Percentiles rank a stretch among this genome's conserved stretches.
These are phyloP conservation scores for Alternaria tenuissima DNA, from an alignment of 2,329 filamentous ascomycete species.

Conservation along the genomic window DNA sequence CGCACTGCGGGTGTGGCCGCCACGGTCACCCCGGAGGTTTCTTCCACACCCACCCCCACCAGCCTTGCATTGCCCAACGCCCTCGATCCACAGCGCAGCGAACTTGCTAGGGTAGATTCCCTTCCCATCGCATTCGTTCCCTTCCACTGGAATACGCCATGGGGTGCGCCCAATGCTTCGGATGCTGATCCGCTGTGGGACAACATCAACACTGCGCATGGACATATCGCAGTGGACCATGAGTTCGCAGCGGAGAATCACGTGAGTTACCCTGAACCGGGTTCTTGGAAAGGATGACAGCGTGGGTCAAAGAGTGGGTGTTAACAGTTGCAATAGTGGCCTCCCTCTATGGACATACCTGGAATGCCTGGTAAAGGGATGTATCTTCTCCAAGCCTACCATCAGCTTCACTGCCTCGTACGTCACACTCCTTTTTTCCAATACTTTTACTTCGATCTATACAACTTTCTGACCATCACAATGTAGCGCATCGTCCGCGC, in stretches of 20 bases:
- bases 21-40: neutral
- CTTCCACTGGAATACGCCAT: slow-evolving; percentile 14
- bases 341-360: slow-evolving; percentile 9
- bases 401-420: slow-evolving; percentile 30
- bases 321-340: slow-evolving; percentile 6
- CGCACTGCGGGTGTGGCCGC: neutral
- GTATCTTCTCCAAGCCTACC: slow-evolving; percentile 29
- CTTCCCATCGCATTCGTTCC: slow-evolving; percentile 7
- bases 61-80: neutral
- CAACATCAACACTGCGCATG: slow-evolving; percentile 34
- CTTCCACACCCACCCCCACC: neutral
- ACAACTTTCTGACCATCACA: neutral
- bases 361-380: slow-evolving; percentile 14
- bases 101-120: slow-evolving; percentile 7
- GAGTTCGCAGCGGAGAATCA: slow-evolving; percentile 26
- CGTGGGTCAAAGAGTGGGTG: neutral
- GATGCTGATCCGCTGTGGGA: slow-evolving; percentile 35
- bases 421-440: neutral
- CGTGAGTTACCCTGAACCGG: slow-evolving; percentile 12
- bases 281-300: neutral
- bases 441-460: neutral
- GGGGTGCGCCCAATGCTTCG: slow-evolving; percentile 16
- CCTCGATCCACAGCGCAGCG: neutral
- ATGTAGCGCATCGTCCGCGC: slow-evolving; percentile 12
- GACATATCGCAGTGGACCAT: slow-evolving; percentile 38